A percentile compares a stretch with the other conserved stretches of the same genome.
These are phyloP conservation scores for Thalia dealbata DNA, from an alignment of 176 grass and related monocot genomes.

Conservation along the genomic window DNA sequence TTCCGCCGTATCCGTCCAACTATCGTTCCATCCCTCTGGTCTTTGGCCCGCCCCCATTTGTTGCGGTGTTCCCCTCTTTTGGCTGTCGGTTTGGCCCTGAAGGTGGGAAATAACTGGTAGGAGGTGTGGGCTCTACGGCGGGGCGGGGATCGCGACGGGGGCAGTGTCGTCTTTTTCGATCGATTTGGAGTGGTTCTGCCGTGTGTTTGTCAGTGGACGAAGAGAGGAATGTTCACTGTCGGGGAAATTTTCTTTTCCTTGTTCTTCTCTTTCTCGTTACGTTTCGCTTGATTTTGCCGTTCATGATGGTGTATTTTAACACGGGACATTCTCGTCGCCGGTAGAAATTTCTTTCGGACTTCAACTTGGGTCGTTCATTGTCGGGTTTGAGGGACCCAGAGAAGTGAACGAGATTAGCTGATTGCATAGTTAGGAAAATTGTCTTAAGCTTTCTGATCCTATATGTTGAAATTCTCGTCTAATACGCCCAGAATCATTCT, in stretches of 20 bases:
- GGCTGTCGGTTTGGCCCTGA: constrained; percentile 7
- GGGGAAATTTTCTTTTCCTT: neutral
- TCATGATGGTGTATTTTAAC: too few relatives aligned
- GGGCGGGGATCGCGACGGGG: constrained; percentile 7
- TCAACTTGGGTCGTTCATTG: too few relatives aligned
- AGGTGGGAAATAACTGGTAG: neutral
- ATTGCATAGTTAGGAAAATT: too few relatives aligned
- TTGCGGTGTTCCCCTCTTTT: neutral
- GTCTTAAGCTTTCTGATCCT: too few relatives aligned
- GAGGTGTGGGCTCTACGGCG: neutral
- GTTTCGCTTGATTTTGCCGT: too few relatives aligned
- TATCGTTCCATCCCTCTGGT: neutral
- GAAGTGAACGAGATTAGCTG: too few relatives aligned
- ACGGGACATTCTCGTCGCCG: too few relatives aligned
- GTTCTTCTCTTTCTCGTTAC: neutral
- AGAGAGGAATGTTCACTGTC: constrained; percentile 17
- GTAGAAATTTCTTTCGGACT: too few relatives aligned
- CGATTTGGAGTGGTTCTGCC: constrained; percentile 4
- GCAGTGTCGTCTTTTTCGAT: constrained; percentile 17
- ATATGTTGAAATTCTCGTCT: too few relatives aligned
- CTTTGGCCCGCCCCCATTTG: neutral
- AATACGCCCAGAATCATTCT: too few relatives aligned
- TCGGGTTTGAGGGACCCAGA: too few relatives aligned
- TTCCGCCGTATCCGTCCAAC: too few relatives aligned
- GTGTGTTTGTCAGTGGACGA: constrained; percentile 9